These are phyloP conservation scores for Epipyxis sp. DNA, from an alignment of 108 stramenopile species.

Conservation along the genomic window DNA sequence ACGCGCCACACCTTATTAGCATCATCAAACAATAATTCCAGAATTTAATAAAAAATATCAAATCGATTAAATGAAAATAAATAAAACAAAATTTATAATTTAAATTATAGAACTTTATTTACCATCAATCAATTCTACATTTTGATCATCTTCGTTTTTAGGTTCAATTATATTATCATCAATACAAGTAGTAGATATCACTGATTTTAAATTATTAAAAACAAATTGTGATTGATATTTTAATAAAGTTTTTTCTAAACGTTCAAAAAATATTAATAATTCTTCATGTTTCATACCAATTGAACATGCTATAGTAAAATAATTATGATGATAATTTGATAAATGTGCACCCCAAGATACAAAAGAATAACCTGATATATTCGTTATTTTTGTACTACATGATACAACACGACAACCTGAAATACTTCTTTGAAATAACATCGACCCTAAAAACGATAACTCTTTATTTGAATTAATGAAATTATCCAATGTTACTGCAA, in stretches of 20 bases:
- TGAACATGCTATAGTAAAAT: constrained; percentile 41
- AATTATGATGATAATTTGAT: constrained; percentile 21
- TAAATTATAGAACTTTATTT: no score
- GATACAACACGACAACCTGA: constrained; percentile 70
- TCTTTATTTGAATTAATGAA: constrained; percentile 53
- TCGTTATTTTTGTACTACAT: constrained; percentile 3
- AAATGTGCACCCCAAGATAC: constrained; percentile 30
- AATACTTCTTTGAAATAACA: constrained; percentile 94
- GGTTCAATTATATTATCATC: no score
- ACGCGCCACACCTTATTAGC: no score
- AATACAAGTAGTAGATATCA: no score
- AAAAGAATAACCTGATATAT: constrained; percentile 29
- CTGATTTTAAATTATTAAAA: no score
- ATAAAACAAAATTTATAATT: no score
- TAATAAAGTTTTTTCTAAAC: constrained; percentile 20
- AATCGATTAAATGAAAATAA: no score
- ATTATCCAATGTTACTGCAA: constrained; percentile 80
- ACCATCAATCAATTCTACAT: no score
- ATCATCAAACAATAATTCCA: no score
- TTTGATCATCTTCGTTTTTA: no score
- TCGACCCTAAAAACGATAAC: constrained; percentile 83
- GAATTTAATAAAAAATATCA: no score
- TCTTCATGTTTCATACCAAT: constrained; percentile 33
- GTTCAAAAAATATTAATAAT: not conserved
- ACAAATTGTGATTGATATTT: no score